Percentiles rank a stretch among this genome's conserved stretches.
phyloP scores from a whole-genome alignment of 768 basidiomycete genomes.

The Russula vinacea region DNA sequence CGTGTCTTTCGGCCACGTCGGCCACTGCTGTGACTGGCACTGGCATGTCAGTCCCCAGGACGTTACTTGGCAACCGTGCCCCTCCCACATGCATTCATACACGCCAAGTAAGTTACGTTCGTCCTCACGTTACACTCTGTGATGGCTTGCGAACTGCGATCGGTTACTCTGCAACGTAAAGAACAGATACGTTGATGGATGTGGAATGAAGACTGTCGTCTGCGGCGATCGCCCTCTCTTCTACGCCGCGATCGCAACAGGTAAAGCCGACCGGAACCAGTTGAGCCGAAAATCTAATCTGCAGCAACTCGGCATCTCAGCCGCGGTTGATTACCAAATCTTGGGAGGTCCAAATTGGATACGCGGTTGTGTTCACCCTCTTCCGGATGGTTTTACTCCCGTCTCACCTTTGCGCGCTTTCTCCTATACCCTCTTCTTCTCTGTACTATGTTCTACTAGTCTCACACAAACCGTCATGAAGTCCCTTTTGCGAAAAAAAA shows the following conservation, averaged over 20 bases:
- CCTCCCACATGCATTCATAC: background rate
- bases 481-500: conserved; percentile 26
- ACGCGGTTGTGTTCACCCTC: background rate
- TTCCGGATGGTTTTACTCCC: background rate
- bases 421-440: conserved; percentile 13
- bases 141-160: background rate
- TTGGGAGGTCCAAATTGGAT: background rate
- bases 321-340: conserved; percentile 2
- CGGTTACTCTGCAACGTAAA: background rate
- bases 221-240: too few relatives aligned
- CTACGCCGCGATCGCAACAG: too few relatives aligned
- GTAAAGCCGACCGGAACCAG: background rate
- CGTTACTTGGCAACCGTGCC: background rate
- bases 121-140: background rate
- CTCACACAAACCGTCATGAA: conserved; percentile 21
- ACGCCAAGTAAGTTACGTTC: background rate
- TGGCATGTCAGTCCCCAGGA: background rate
- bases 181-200: too few relatives aligned
- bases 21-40: background rate
- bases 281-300: too few relatives aligned
- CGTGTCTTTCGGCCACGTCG: background rate
- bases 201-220: too few relatives aligned
- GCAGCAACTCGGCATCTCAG: too few relatives aligned
- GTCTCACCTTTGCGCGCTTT: conserved; percentile 12
- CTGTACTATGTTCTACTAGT: conserved; percentile 16